phyloP scores from a whole-genome alignment of 2,329 filamentous ascomycete genomes.

The Leptosphaerulina australis region DNA sequence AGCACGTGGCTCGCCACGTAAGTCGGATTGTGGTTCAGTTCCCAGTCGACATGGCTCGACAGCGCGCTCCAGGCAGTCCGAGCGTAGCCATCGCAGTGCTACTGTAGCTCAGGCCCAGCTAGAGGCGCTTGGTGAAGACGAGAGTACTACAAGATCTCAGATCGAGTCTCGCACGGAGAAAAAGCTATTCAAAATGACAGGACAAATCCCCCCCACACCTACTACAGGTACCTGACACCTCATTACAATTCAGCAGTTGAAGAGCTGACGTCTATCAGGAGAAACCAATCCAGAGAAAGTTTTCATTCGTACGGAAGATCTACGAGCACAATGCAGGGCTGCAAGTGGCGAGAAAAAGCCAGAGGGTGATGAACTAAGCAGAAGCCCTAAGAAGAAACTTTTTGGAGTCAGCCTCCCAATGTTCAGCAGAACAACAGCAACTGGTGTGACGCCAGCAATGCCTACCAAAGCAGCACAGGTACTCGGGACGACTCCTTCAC shows the following conservation, averaged over 20 bases:
- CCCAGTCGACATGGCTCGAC: conserved; percentile 28
- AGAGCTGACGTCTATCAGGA: conserved; percentile 5
- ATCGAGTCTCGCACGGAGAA: conserved; percentile 51
- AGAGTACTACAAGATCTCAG: conserved; percentile 47
- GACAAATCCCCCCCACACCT: conserved; percentile 36
- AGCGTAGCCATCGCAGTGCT: conserved; percentile 26
- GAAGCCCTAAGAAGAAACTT: conserved; percentile 51
- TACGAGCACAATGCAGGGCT: conserved; percentile 28
- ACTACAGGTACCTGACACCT: conserved; percentile 22
- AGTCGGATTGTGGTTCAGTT: conserved; percentile 24
- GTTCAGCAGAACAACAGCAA: conserved; percentile 28
- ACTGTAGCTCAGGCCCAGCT: conserved; percentile 21
- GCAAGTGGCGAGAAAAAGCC: conserved; percentile 19
- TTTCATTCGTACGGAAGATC: conserved; percentile 29
- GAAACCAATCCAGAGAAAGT: conserved; percentile 16
- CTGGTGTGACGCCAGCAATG: conserved; percentile 21
- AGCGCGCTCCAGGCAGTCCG: conserved; percentile 32
- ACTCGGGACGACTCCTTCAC: conserved; percentile 36
- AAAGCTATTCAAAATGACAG: conserved; percentile 43
- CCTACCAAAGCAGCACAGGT: conserved; percentile 42
- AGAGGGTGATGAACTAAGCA: conserved; percentile 24
- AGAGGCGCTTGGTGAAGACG: conserved; percentile 31
- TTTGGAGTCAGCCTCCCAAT: conserved; percentile 43
- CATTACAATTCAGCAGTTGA: not conserved
- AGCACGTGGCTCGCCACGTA: conserved; percentile 31